These are phyloP conservation scores for Claviceps fusiformis DNA, from an alignment of 2,329 filamentous ascomycete genomes.

Conservation along the genomic window DNA sequence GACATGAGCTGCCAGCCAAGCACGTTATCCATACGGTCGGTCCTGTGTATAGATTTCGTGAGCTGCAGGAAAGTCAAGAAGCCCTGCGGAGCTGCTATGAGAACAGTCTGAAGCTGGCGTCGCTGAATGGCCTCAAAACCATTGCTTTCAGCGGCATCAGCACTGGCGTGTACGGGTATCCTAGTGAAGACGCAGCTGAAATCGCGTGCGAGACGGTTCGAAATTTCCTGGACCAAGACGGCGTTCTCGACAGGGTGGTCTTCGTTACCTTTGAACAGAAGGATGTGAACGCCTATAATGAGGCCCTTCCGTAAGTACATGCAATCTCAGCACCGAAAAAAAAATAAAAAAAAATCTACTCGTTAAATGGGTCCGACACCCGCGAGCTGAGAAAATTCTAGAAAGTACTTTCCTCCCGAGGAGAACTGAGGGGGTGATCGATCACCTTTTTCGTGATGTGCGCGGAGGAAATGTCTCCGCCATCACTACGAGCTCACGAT, in stretches of 20 bases:
- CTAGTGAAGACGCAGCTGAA: conserved; percentile 56
- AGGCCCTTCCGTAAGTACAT: conserved; percentile 50
- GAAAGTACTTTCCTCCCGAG: conserved; percentile 15
- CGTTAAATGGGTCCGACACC: neutral
- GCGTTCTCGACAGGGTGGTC: conserved; percentile 54
- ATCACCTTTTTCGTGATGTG: neutral
- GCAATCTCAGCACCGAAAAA: neutral
- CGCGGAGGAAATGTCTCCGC: neutral
- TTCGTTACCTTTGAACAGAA: conserved; percentile 76
- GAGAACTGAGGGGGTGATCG: neutral
- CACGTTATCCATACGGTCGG: conserved; percentile 87
- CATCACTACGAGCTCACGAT: neutral
- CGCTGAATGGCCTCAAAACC: conserved; percentile 48
- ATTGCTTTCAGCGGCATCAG: conserved; percentile 78
- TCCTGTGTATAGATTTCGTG: conserved; percentile 49
- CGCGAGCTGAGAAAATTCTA: conserved; percentile 4
- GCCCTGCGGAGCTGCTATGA: conserved; percentile 53
- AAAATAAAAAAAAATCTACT: no score
- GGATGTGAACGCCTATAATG: conserved; percentile 61
- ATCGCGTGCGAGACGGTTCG: conserved; percentile 51
- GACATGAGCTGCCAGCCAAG: conserved; percentile 59
- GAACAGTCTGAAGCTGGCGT: conserved; percentile 58
- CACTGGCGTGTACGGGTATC: conserved; percentile 85
- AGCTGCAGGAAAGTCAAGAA: conserved; percentile 25
- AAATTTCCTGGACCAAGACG: conserved; percentile 35